Evolutionary conservation across 768 basidiomycete species (phyloP).

Genomic region (Tulasnella sp.): DNA sequence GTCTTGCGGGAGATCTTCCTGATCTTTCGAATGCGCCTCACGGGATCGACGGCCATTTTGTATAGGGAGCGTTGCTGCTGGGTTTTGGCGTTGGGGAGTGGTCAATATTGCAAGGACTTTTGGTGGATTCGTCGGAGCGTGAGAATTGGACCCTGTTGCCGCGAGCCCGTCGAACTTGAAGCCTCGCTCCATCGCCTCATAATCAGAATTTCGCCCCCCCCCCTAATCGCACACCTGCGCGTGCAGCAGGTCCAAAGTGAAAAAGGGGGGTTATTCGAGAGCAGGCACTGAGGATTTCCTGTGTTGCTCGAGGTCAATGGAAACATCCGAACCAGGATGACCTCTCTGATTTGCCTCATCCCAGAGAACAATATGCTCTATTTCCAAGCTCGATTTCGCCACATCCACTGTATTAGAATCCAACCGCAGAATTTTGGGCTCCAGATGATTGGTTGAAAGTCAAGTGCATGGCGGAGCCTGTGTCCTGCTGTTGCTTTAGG

Average conservation of each 20-base stretch:
- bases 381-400: too few species aligned
- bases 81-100: neutral
- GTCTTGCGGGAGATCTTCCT: conserved; percentile 9
- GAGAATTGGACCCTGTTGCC: neutral
- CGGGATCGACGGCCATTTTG: neutral
- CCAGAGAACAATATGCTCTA: too few species aligned
- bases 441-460: neutral
- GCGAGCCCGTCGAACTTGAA: neutral
- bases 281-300: too few species aligned
- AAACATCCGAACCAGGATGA: too few species aligned
- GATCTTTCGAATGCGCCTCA: neutral
- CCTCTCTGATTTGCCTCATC: too few species aligned
- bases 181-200: neutral
- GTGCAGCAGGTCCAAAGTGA: neutral
- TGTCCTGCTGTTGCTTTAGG: neutral
- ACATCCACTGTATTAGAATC: too few species aligned
- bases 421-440: too few species aligned
- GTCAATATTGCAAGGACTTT: conserved; percentile 5
- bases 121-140: neutral
- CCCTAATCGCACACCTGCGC: neutral
- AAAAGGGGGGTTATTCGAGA: too few species aligned
- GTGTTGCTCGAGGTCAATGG: too few species aligned
- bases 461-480: neutral
- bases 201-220: neutral
- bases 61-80: neutral